phyloP scores from a whole-genome alignment of 345 rosid genomes.

The Ceriops decandra region DNA sequence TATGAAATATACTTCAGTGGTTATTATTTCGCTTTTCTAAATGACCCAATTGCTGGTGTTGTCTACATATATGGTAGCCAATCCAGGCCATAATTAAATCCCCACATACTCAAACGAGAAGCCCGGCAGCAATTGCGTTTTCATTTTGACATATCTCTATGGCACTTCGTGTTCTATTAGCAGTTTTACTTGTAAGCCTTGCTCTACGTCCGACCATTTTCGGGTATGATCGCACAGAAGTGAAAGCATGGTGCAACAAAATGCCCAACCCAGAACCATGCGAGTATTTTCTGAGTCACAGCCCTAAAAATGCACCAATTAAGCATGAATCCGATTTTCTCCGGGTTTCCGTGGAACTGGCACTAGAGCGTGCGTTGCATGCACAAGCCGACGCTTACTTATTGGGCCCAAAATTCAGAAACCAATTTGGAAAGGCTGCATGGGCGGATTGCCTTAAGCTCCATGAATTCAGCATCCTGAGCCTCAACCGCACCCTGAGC shows the following conservation, averaged over 20 bases:
- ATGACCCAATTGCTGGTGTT: not conserved
- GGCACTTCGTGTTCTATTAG: conserved; percentile 33
- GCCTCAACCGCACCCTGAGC: conserved; percentile 26
- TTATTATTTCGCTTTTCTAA: not conserved
- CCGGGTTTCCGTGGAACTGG: conserved; percentile 25
- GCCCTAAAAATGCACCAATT: conserved; percentile 18
- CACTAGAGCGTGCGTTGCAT: conserved; percentile 18
- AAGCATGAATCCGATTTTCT: conserved; percentile 30
- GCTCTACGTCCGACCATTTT: conserved; percentile 20
- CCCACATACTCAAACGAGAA: not conserved
- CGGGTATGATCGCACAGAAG: conserved; percentile 11
- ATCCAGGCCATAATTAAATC: not conserved
- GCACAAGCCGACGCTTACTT: conserved; percentile 9
- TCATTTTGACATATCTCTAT: conserved; percentile 18
- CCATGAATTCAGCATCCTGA: conserved; percentile 16
- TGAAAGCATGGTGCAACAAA: conserved; percentile 33
- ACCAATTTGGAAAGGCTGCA: conserved; percentile 26
- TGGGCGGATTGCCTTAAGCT: conserved; percentile 37
- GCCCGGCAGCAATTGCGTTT: not conserved
- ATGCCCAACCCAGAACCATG: conserved; percentile 39
- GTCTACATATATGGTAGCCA: conserved; percentile 18
- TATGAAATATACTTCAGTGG: too few relatives aligned
- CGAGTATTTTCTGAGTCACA: conserved; percentile 27
- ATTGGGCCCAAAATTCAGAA: conserved; percentile 27
- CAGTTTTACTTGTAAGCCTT: conserved; percentile 28